These are phyloP conservation scores for Aspergillus awamori DNA, from an alignment of 2,329 filamentous ascomycete genomes.

Conservation along the genomic window DNA sequence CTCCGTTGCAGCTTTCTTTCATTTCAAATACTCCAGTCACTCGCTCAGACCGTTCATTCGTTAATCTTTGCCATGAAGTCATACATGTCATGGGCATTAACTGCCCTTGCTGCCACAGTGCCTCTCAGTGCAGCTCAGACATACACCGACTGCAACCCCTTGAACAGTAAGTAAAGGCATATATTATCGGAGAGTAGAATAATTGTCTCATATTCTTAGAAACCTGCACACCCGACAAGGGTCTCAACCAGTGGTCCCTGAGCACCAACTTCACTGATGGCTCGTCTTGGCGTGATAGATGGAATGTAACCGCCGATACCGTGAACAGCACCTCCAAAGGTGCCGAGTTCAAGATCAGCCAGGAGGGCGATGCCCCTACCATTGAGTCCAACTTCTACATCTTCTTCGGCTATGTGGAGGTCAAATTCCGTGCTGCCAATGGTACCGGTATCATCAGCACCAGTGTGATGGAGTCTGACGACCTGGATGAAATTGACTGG, in stretches of 20 bases:
- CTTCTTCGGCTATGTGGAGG: constrained; percentile 91
- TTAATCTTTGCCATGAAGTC: constrained; percentile 8
- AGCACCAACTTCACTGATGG: constrained; percentile 50
- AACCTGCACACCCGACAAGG: constrained; percentile 69
- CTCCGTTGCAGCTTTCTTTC: neutral
- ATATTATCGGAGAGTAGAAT: neutral
- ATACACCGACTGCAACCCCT: constrained; percentile 73
- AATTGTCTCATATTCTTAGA: constrained; percentile 26
- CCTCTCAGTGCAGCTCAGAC: constrained; percentile 64
- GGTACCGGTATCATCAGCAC: constrained; percentile 94
- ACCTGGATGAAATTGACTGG: constrained; percentile 93
- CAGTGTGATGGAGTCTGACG: constrained; percentile 84
- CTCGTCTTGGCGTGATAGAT: constrained; percentile 55
- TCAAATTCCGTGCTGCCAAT: constrained; percentile 81
- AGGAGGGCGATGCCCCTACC: constrained; percentile 81
- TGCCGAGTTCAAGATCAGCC: constrained; percentile 75
- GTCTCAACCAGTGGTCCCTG: constrained; percentile 55
- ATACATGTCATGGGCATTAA: constrained; percentile 8
- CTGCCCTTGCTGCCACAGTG: constrained; percentile 11
- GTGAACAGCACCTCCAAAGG: constrained; percentile 70
- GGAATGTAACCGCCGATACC: constrained; percentile 68
- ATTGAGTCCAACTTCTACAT: constrained; percentile 92
- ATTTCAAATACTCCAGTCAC: neutral
- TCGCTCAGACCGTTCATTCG: neutral
- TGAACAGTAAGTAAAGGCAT: constrained; percentile 23